phyloP scores from a whole-genome alignment of 2,329 filamentous ascomycete species.

The Alternaria tenuissima region DNA sequence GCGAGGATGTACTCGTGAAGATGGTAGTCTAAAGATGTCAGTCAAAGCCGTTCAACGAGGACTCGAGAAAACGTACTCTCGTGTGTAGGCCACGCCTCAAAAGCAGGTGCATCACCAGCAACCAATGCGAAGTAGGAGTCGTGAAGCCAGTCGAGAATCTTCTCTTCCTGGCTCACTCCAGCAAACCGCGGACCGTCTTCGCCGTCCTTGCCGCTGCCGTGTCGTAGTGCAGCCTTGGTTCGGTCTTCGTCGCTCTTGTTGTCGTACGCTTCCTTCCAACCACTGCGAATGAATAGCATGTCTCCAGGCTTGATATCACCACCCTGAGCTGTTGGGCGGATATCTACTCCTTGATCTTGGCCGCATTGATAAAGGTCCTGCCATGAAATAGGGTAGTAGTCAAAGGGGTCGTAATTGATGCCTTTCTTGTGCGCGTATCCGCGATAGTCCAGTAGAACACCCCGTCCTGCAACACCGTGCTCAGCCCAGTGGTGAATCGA shows the following conservation, averaged over 20 bases:
- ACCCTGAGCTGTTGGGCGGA: slow-evolving; percentile 63
- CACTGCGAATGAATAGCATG: slow-evolving; percentile 71
- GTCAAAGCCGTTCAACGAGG: background rate
- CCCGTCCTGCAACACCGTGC: slow-evolving; percentile 56
- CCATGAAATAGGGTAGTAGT: slow-evolving; percentile 54
- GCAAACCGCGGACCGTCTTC: slow-evolving; percentile 56
- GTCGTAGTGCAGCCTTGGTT: slow-evolving; percentile 51
- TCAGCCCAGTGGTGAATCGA: slow-evolving; percentile 57
- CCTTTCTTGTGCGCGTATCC: slow-evolving; percentile 53
- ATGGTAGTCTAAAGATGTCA: slow-evolving; percentile 36
- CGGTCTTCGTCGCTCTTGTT: slow-evolving; percentile 49
- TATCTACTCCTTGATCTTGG: slow-evolving; percentile 67
- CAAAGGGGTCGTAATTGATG: slow-evolving; percentile 54
- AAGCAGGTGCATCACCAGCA: slow-evolving; percentile 68
- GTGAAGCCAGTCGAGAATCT: slow-evolving; percentile 71
- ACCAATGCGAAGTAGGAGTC: slow-evolving; percentile 73
- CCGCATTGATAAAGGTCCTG: slow-evolving; percentile 66
- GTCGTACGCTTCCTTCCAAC: slow-evolving; percentile 67
- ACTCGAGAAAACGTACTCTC: slow-evolving; percentile 36
- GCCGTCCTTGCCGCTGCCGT: slow-evolving; percentile 53
- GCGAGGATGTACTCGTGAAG: slow-evolving; percentile 51
- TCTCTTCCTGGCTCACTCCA: slow-evolving; percentile 62
- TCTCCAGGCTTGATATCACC: slow-evolving; percentile 68
- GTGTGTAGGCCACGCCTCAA: slow-evolving; percentile 69
- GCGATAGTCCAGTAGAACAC: slow-evolving; percentile 56